Base-by-base conservation (phyloP, 805 yeast species). In the Nakazawaea ambrosiae region DNA sequence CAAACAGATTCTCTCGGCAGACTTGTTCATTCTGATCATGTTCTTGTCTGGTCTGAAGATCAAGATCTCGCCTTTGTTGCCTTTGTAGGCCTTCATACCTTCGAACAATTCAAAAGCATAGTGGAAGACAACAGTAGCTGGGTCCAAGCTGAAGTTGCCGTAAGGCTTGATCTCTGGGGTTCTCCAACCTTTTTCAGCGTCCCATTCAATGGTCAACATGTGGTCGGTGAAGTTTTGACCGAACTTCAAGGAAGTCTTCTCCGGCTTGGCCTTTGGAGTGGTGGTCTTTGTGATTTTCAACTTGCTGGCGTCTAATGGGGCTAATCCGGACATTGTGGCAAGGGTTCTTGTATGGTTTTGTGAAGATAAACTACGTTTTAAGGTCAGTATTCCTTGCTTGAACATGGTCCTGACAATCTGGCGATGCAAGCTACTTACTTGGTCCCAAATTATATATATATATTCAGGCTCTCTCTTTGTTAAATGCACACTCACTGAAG, bases 51-150 rank as follows among this genome's bases (percentile, higher is more conserved):
- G 85, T 61, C 98, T 78, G 73, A 90, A 90, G 57, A 90, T 69
- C 53, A 96, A 74, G 55, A 88, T 61, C 44, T 79, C 60, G 44
- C 81, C 83, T 33, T 79, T 64, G 20, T 62, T 50, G 55, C 73
- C 83, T 44, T 63, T 63, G 72, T 89, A 90, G 11, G 97, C 97
- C 68, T 90, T 90, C 66, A 90, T 69, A 48, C 98, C 98, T 67
- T 90, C 98, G 49, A 90, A 92, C 43, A 90, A 73, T 61, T 87
- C 96, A 55, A 92, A 90, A 4, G 95, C 90, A 54, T 90, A 90
- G 68, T 90, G 98, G 65, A 90, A 78, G 24, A 89, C 97, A 58
- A 84, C 75, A 15, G 92, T 65, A 16, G 96, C 79, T 20, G 98
- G 98, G 54, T 89, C 96, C 42, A 90, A 60, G 14, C 68, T 51